Evolutionary conservation across 441 rosid genomes (phyloP).

Genomic region (Populus trichocarpa): DNA sequence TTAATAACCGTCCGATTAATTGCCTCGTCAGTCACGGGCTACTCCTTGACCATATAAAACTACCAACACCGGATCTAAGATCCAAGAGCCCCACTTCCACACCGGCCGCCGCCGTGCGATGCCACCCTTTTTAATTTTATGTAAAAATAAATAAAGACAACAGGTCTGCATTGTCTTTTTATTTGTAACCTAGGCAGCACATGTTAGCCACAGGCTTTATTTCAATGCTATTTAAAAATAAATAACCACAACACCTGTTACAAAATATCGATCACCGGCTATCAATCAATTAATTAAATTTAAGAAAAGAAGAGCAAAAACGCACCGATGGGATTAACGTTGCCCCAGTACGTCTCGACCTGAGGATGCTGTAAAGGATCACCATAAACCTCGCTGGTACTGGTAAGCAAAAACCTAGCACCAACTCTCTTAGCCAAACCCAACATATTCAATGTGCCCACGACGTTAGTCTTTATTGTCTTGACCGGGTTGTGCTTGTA

Average conservation of each 20-base stretch:
- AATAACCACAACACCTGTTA: background rate
- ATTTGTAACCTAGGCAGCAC: background rate
- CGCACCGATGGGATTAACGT: constrained; percentile 93
- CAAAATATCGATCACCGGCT: background rate
- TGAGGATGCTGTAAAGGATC: constrained; percentile 96
- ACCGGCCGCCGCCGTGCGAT: background rate
- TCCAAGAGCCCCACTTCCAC: too few species aligned
- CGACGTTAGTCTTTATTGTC: constrained; percentile 94
- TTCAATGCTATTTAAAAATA: constrained; percentile 1
- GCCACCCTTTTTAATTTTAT: background rate
- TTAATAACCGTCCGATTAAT: background rate
- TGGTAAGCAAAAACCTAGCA: constrained; percentile 77
- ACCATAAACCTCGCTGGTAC: constrained; percentile 94
- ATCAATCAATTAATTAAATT: background rate
- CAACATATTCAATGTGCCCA: constrained; percentile 87
- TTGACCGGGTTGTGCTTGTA: constrained; percentile 93
- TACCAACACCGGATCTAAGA: too few species aligned
- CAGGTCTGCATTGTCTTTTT: background rate
- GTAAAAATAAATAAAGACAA: background rate
- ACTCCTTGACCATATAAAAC: background rate
- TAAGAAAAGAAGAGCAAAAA: background rate
- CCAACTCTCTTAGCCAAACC: constrained; percentile 91
- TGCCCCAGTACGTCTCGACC: constrained; percentile 98
- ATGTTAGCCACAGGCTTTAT: background rate
- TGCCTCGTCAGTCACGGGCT: background rate